Evolutionary conservation across 345 rosid species (phyloP).

Genomic region (Raphanus raphanistrum): DNA sequence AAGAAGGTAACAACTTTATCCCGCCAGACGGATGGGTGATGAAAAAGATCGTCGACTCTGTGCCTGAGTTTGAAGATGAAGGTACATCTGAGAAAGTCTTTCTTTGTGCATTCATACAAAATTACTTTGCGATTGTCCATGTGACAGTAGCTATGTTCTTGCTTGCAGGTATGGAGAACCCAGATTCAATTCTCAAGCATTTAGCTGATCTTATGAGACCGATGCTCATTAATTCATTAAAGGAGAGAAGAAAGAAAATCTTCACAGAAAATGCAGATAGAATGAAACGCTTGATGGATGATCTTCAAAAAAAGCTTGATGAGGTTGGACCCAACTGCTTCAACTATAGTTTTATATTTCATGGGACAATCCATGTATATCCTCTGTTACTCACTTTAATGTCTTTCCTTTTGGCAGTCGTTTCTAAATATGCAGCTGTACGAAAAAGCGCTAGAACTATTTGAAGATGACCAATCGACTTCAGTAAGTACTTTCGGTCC

Average conservation of each 20-base stretch:
- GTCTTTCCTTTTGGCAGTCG: slow-evolving; percentile 54
- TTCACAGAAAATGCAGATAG: slow-evolving; percentile 85
- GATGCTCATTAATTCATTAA: slow-evolving; percentile 67
- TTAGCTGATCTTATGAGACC: slow-evolving; percentile 76
- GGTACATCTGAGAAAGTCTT: slow-evolving; percentile 45
- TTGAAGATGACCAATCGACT: slow-evolving; percentile 84
- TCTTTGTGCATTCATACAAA: neutral
- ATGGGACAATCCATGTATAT: slow-evolving; percentile 4
- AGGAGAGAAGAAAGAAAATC: slow-evolving; percentile 80
- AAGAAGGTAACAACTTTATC: slow-evolving; percentile 54
- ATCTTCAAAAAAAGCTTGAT: slow-evolving; percentile 85
- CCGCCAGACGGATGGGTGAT: slow-evolving; percentile 83
- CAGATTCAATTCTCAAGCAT: slow-evolving; percentile 55
- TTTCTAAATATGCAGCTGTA: slow-evolving; percentile 88
- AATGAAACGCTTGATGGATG: slow-evolving; percentile 70
- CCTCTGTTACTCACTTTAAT: slow-evolving; percentile 17
- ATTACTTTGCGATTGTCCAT: slow-evolving; percentile 9
- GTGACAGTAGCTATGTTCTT: slow-evolving; percentile 18
- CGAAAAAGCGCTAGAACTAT: slow-evolving; percentile 84
- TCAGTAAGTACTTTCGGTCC: slow-evolving; percentile 60
- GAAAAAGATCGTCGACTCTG: slow-evolving; percentile 53
- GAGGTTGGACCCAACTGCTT: slow-evolving; percentile 58
- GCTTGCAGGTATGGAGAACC: slow-evolving; percentile 66
- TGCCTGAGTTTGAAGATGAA: slow-evolving; percentile 88
- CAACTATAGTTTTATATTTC: slow-evolving; percentile 24